phyloP scores from a whole-genome alignment of 306 rosid species.

The Phaseolus lunatus region DNA sequence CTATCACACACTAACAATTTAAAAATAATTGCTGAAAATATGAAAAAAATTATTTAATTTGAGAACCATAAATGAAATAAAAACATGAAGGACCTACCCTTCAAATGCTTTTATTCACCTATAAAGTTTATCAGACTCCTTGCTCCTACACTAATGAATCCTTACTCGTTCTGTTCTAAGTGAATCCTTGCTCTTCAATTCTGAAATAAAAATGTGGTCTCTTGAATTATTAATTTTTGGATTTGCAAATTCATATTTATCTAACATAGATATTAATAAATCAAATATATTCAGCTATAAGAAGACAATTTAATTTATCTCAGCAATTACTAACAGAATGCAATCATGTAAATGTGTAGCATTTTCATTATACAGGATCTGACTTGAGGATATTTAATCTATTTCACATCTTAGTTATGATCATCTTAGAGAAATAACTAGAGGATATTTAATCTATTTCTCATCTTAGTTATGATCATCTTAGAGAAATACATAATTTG shows the following conservation, averaged over 20 bases:
- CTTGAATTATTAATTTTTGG: not conserved
- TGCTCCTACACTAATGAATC: not conserved
- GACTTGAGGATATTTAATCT: not conserved
- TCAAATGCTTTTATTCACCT: not conserved
- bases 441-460: not conserved
- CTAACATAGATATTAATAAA: not conserved
- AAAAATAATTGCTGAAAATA: not conserved
- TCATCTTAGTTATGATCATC: not conserved
- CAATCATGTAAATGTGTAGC: not conserved
- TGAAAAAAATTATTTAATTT: not conserved
- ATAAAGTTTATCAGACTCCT: not conserved
- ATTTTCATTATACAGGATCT: not conserved
- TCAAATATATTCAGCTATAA: not conserved
- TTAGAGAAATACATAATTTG: not conserved
- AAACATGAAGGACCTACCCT: not conserved
- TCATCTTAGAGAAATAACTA: no score
- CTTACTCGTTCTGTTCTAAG: not conserved
- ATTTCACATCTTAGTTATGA: not conserved
- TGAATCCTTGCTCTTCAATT: not conserved
- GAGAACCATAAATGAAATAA: not conserved
- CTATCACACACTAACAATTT: no score
- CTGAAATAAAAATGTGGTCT: not conserved
- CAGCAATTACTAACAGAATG: slow-evolving; percentile 1
- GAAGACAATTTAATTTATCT: not conserved
- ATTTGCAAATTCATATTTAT: not conserved